phyloP scores from a whole-genome alignment of 306 rosid genomes.

The Hylodesmum podocarpum region DNA sequence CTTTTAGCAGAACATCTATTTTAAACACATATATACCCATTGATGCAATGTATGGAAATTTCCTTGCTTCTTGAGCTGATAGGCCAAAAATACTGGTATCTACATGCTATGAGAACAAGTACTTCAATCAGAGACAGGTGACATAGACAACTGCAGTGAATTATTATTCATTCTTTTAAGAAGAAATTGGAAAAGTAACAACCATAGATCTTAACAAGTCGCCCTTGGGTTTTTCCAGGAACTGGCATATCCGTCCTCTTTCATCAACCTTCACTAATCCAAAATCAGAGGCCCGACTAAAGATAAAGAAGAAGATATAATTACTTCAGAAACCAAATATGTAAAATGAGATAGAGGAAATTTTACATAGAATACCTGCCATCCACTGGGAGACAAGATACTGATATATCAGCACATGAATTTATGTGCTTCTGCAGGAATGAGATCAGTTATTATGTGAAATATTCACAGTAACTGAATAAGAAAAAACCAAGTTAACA shows the following conservation, averaged over 20 bases:
- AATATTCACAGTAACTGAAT: slow-evolving; percentile 14
- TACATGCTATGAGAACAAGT: slow-evolving; percentile 42
- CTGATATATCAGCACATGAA: slow-evolving; percentile 48
- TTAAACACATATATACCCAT: slow-evolving; percentile 58
- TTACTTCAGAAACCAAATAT: neutral
- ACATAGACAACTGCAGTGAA: slow-evolving; percentile 18
- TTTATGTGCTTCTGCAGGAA: slow-evolving; percentile 47
- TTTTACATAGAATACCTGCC: slow-evolving; percentile 41
- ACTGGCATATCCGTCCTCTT: slow-evolving; percentile 44
- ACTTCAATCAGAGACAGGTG: slow-evolving; percentile 21
- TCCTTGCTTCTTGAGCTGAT: slow-evolving; percentile 47
- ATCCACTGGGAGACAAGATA: slow-evolving; percentile 54
- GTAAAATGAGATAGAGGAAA: neutral
- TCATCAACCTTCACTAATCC: slow-evolving; percentile 54
- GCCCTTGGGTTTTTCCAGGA: slow-evolving; percentile 56
- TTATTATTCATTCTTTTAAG: slow-evolving; percentile 9
- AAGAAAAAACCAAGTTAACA: slow-evolving; percentile 10
- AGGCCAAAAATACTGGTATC: slow-evolving; percentile 51
- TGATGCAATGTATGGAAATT: slow-evolving; percentile 53
- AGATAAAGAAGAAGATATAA: neutral
- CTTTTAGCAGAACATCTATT: slow-evolving; percentile 44
- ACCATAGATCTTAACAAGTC: slow-evolving; percentile 53
- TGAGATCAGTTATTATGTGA: slow-evolving; percentile 18
- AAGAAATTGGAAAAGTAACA: slow-evolving; percentile 33
- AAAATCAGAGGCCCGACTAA: slow-evolving; percentile 55